Evolutionary conservation across 345 rosid genomes (phyloP), one percentile per base, ranked within the genome.

Genomic region (Gossypium ekmanianum): DNA sequence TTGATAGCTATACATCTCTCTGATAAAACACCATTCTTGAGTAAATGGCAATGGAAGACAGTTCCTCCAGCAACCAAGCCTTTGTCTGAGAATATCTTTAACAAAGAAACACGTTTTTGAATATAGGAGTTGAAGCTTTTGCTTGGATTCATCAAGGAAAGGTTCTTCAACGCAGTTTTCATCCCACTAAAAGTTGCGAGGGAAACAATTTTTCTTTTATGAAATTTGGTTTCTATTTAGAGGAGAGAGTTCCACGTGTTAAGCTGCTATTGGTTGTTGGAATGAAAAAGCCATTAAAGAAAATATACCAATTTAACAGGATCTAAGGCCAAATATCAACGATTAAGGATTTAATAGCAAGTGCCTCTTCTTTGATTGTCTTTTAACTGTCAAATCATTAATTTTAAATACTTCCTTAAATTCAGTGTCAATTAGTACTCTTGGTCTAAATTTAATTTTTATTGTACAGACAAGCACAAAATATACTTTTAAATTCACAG

Each of bases 1-100:
- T 82, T 89, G 11, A 84, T 59, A 20, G 88, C 79, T 67, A 87
- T 51, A 61, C 44, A 83, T 74, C 85, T 74, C 74, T 89, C 87
- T 0, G 83, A 64, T 7, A 79, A 84, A 48, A 79, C 12, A 50
- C 93, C 91, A 48, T 27, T 70, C 66, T 87, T 89, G 79, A 87
- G 24, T 45, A 89, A 55, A 73, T 76, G 87, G 62, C 82, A 79
- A 79, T 89, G 93, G 45, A 89, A 76, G 50, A 57, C 78, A 13
- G 72, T 71, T 47, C 87, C 93, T 63, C 81, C 77, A 18, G 59
- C 22, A 77, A 84, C 64, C 24, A 75, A 73, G 67, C 84, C 75
- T 59, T 85, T 75, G 45, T 12, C 27, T 34, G 85, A 72, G 74
- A 84, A 43, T 50, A 55, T 77, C 62, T 80, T 82, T 56, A 88